These are phyloP conservation scores for Zalaria obscura DNA, from an alignment of 2,329 filamentous ascomycete species.

Conservation along the genomic window DNA sequence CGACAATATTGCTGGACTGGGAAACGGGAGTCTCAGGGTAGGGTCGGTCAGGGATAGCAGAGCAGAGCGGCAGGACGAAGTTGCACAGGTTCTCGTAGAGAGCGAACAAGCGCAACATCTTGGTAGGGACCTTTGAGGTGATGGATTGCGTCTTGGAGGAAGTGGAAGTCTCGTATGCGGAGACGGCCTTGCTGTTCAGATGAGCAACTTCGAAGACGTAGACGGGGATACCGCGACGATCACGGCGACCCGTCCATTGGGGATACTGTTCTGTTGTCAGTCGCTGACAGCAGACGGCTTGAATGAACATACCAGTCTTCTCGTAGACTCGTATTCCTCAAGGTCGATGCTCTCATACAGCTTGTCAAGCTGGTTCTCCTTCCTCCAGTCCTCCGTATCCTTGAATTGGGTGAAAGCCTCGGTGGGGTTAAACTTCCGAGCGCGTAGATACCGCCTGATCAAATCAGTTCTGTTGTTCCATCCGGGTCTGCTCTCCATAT, in stretches of 20 bases:
- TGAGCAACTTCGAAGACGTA: slow-evolving; percentile 81
- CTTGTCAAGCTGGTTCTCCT: slow-evolving; percentile 60
- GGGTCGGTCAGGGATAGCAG: slow-evolving; percentile 56
- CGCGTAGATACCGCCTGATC: slow-evolving; percentile 66
- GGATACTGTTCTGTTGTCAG: slow-evolving; percentile 49
- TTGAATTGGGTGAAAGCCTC: slow-evolving; percentile 76
- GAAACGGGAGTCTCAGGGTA: slow-evolving; percentile 74
- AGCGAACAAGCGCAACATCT: slow-evolving; percentile 75
- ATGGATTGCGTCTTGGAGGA: slow-evolving; percentile 40
- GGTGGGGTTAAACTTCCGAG: slow-evolving; percentile 62
- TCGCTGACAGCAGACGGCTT: neutral
- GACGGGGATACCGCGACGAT: slow-evolving; percentile 79
- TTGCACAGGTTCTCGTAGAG: slow-evolving; percentile 85
- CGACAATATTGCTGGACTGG: slow-evolving; percentile 87
- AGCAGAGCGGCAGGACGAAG: slow-evolving; percentile 76
- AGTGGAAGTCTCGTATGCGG: slow-evolving; percentile 58
- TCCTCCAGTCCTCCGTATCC: slow-evolving; percentile 78
- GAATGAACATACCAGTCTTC: slow-evolving; percentile 47
- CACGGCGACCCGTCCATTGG: slow-evolving; percentile 85
- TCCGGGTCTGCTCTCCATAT: slow-evolving; percentile 4
- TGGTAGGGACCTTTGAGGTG: slow-evolving; percentile 53
- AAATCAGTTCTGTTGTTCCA: slow-evolving; percentile 4
- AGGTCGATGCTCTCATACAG: slow-evolving; percentile 81
- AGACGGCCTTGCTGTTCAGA: slow-evolving; percentile 68
- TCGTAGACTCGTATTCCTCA: slow-evolving; percentile 67